A percentile compares a stretch with the other conserved stretches of the same genome.
phyloP scores from a whole-genome alignment of 192 early-diverging fungal species.

The Globomyces pollinis-pini region DNA sequence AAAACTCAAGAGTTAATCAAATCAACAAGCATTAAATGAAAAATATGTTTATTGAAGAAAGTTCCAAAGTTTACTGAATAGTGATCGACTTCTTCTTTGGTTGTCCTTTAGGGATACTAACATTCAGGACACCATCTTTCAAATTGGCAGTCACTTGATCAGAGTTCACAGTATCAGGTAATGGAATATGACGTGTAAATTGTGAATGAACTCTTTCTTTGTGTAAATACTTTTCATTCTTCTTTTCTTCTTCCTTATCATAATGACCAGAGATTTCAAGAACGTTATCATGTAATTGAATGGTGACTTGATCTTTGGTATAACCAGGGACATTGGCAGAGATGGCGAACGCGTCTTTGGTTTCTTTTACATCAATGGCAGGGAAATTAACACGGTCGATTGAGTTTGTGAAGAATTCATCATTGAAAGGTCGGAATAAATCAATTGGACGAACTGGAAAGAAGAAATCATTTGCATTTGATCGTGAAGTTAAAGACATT shows the following conservation, averaged over 20 bases:
- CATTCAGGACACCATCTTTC: background rate
- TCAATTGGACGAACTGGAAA: too few species aligned
- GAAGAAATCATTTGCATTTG: too few species aligned
- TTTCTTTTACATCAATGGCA: conserved; percentile 2
- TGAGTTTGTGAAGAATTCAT: too few species aligned
- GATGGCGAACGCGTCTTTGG: background rate
- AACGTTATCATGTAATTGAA: background rate
- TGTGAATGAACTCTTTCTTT: background rate
- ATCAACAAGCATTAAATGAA: too few species aligned
- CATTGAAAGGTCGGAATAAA: too few species aligned
- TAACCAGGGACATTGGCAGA: background rate
- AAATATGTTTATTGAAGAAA: too few species aligned
- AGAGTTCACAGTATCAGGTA: background rate
- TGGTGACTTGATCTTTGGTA: background rate
- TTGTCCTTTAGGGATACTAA: background rate
- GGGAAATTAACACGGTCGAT: too few species aligned
- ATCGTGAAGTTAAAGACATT: too few species aligned
- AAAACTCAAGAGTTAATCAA: too few species aligned
- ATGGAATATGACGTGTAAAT: background rate
- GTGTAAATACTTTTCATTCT: background rate
- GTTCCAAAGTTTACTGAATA: too few species aligned
- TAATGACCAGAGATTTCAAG: background rate
- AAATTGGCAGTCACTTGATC: background rate
- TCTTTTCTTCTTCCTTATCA: conserved; percentile 1
- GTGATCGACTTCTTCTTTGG: too few species aligned